Evolutionary conservation across 129 eudicot genomes (phyloP), one percentile per base, ranked within the genome.

Genomic region (Pittosporum tobira): DNA sequence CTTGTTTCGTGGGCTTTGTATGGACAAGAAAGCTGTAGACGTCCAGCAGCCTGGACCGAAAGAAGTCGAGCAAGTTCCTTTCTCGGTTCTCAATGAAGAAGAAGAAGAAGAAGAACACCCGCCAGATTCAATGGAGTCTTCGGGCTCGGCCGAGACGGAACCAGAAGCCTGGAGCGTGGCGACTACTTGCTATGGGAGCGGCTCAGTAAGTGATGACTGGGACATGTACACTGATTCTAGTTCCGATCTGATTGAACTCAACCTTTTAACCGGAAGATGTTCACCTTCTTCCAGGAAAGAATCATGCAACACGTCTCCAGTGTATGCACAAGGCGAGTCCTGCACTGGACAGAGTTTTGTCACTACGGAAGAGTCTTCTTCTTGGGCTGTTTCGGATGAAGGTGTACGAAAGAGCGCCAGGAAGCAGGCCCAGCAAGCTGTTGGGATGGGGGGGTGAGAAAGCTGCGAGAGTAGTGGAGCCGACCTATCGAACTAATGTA

Each of bases 331-430:
- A 15, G 83, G 86, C 40, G 96, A 87, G 51, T 85, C 83, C 21
- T 83, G 96, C 61, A 83, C 77, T 28, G 71, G 80, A 50, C 83
- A 94, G 96, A 88, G 88, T 48, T 88, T 80, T 19, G 74, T 88
- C 29, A 88, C 94, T 66, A 87, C 96, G 5, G 89, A 88, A 0
- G 88, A 77, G 25, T 77, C 55, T 18, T 77, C 87, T 4, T 82
- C 95, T n/a, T n/a, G n/a, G 0, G 78, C 60, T 38, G 60, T 77
- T 48, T 74, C 85, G 0, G 91, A 82, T 18, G 69, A 72, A 7
- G 77, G 80, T 43, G 88, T 0, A 4, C 22, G 4, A 75, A 64
- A 37, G 74, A 56, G 26, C 48, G 0, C 57, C 65, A 49, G 77
- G 65, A 62, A 18, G 28, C 19, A 56, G 74, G 27, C 56, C 76